Evolutionary conservation across 2,329 filamentous ascomycete genomes (phyloP), one percentile per base, ranked within the genome.

Genomic region (Polytolypa hystricis): DNA sequence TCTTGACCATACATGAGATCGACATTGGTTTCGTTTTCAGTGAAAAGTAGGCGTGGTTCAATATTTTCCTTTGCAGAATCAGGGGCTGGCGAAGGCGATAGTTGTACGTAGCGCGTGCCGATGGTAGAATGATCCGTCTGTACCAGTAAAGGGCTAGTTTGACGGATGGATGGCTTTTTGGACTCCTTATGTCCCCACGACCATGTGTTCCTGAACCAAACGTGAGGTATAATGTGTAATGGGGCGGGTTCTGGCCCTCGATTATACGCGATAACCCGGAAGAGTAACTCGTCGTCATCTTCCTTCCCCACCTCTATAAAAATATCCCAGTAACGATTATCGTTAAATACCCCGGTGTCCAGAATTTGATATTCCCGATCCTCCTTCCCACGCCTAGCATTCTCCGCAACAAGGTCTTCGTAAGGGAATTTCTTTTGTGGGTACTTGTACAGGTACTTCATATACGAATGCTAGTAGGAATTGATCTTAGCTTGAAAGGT

Each of bases 401-500:
- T 96, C 54, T 93, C 84, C 45, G 84, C 69, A 46, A 93, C 66
- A 31, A 96, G 69, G 46, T 94, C 78, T 58, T 95, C 73, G 66
- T 96, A 96, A 2, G 89, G 91, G 53, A 96, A 96, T 45, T 80
- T 77, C 51, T 73, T 74, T 62, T 96, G 89, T 1, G 91, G 91
- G 52, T 95, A 93, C 62, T 96, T 96, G 74, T 96, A 96, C 48
- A 96, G 79, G 55, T 79, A 93, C 61, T 96, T 96, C 89, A 96
- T 96, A 68, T 96, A 96, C 18, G 89, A 93, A 62, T 95, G 87
- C 83, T 87, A 57, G 19, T 41, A 40, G 7, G 47, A 49, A 46
- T 46, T 43, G 48, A 42, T 6, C 30, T 30, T 29, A 30, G n/a
- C n/a, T n/a, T n/a, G n/a, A n/a, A n/a, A n/a, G n/a, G n/a, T n/a